A percentile compares a stretch with the other conserved stretches of the same genome.
Evolutionary conservation across 176 grass and related monocot species (phyloP).

Genomic region (Eleusine coracana): DNA sequence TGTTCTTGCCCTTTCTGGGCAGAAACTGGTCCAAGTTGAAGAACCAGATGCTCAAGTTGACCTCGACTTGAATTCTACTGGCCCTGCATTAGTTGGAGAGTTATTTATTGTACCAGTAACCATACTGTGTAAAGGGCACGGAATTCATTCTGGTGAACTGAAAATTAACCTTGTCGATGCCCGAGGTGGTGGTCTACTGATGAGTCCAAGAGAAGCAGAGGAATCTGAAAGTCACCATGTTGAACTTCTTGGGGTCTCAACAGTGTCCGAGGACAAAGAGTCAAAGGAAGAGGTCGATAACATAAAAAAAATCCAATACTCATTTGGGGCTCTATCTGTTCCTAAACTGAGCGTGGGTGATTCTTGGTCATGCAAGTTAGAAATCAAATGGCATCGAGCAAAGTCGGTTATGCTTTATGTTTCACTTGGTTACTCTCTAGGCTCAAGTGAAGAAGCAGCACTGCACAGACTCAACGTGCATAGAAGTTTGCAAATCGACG

Average conservation of each 20-base stretch:
- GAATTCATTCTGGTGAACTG: conserved; percentile 84
- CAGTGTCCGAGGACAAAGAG: conserved; percentile 46
- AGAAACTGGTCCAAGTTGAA: conserved; percentile 86
- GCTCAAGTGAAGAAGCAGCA: conserved; percentile 52
- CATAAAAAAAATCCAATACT: conserved; percentile 87
- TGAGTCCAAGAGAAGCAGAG: conserved; percentile 92
- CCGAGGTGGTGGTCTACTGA: conserved; percentile 83
- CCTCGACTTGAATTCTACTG: conserved; percentile 60
- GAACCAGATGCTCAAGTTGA: conserved; percentile 85
- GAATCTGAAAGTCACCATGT: conserved; percentile 82
- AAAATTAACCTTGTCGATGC: conserved; percentile 99
- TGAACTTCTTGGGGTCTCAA: conserved; percentile 85
- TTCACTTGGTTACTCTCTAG: conserved; percentile 83
- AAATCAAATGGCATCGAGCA: conserved; percentile 91
- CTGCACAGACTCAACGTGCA: conserved; percentile 81
- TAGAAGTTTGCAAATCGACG: conserved; percentile 94
- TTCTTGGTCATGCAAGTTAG: conserved; percentile 88
- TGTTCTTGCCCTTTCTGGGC: conserved; percentile 63
- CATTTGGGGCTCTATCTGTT: conserved; percentile 88
- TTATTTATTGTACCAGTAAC: conserved; percentile 70
- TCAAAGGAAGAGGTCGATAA: conserved; percentile 60
- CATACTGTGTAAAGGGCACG: conserved; percentile 71
- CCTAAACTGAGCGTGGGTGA: conserved; percentile 63
- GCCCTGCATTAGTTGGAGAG: conserved; percentile 91
- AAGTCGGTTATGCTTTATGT: conserved; percentile 94